These are phyloP conservation scores for Globisporangium cylindrosporum DNA, from an alignment of 352 stramenopile species.

Conservation along the genomic window DNA sequence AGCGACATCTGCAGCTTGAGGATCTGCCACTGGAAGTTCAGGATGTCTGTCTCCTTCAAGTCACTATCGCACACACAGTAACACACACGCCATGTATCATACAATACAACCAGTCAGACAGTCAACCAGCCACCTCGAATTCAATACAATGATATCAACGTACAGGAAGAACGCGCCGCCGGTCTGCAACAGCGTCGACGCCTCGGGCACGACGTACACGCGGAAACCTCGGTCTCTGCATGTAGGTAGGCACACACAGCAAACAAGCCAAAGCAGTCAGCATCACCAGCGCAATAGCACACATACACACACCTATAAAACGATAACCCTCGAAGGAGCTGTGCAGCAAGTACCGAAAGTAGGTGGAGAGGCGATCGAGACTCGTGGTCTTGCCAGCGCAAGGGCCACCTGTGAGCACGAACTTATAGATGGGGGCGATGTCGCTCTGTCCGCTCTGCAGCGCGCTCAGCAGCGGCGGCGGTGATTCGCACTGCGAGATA, in stretches of 20 bases:
- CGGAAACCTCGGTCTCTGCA: conserved; percentile 90
- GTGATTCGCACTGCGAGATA: conserved; percentile 32
- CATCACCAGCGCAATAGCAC: neutral
- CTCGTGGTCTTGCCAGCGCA: conserved; percentile 96
- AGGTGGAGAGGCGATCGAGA: conserved; percentile 89
- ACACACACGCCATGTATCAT: neutral
- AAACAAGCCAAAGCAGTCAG: conserved; percentile 3
- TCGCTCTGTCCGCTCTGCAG: conserved; percentile 67
- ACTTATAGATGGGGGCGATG: conserved; percentile 87
- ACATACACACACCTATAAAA: neutral
- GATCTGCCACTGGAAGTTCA: conserved; percentile 89
- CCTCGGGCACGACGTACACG: conserved; percentile 95
- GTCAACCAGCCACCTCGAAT: neutral
- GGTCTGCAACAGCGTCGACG: conserved; percentile 92
- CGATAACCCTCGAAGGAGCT: neutral
- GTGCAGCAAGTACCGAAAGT: conserved; percentile 47
- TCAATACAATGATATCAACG: conserved; percentile 6
- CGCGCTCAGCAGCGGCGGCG: conserved; percentile 58
- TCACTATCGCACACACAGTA: conserved; percentile 31
- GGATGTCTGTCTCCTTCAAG: conserved; percentile 73
- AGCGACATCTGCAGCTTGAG: conserved; percentile 82
- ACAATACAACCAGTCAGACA: neutral
- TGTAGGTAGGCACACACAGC: neutral
- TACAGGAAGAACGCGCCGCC: conserved; percentile 90
- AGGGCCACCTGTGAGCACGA: conserved; percentile 92